These are phyloP conservation scores for Termitomyces sp. DNA, from an alignment of 768 basidiomycete species.

Conservation along the genomic window DNA sequence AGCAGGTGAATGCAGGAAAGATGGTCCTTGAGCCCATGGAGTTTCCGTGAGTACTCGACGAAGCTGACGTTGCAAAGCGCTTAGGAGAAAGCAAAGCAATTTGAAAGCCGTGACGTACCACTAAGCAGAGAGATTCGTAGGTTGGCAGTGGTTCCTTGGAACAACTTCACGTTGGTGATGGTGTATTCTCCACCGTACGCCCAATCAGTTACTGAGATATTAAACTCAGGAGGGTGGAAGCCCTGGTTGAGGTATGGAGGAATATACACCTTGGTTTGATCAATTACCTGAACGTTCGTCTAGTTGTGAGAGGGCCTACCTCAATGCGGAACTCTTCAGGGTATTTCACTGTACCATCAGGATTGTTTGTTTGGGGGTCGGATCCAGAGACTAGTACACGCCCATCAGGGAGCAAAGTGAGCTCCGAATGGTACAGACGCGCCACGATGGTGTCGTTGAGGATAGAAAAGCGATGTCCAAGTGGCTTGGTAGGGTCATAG, in stretches of 20 bases:
- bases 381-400: constrained; percentile 74
- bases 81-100: constrained; percentile 4
- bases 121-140: constrained; percentile 62
- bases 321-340: constrained; percentile 74
- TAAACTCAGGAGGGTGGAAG: constrained; percentile 54
- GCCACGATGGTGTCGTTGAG: constrained; percentile 64
- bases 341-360: constrained; percentile 38
- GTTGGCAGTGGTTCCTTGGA: constrained; percentile 33
- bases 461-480: constrained; percentile 59
- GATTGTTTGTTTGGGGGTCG: constrained; percentile 51
- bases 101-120: constrained; percentile 31
- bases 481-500: constrained; percentile 59
- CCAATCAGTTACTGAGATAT: constrained; percentile 59
- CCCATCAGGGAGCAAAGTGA: constrained; percentile 68
- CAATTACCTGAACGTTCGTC: background rate
- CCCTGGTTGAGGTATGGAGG: constrained; percentile 79
- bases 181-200: constrained; percentile 43
- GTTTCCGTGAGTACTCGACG: constrained; percentile 75
- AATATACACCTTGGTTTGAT: constrained; percentile 55
- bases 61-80: constrained; percentile 31
- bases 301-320: constrained; percentile 14
- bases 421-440: constrained; percentile 74
- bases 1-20: constrained; percentile 67
- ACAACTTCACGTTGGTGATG: constrained; percentile 43
- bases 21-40: constrained; percentile 66